A percentile compares a stretch with the other conserved stretches of the same genome.
Evolutionary conservation across 169 alveolate genomes (phyloP).

Genomic region (Plasmodium relictum): DNA sequence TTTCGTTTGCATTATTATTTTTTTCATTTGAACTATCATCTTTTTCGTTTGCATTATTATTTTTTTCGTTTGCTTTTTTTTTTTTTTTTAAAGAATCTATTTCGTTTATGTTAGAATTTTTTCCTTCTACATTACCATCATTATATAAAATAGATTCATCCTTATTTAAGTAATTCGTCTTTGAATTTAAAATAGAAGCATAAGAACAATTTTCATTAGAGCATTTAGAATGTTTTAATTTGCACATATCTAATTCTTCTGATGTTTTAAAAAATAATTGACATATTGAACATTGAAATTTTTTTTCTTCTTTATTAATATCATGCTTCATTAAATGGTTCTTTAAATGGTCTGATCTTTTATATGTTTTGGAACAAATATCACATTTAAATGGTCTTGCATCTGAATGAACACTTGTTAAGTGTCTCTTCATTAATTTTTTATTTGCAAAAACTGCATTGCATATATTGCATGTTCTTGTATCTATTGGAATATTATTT

Average conservation of each 20-base stretch:
- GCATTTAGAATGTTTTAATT: constrained; percentile 15
- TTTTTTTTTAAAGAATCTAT: not conserved
- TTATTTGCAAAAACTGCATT: constrained; percentile 23
- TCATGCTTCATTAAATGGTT: constrained; percentile 28
- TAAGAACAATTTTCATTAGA: not conserved
- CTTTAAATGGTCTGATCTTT: constrained; percentile 71
- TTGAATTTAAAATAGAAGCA: not conserved
- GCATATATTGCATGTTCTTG: constrained; percentile 58
- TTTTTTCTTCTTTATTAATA: constrained; percentile 19
- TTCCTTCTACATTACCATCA: not conserved
- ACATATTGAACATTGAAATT: constrained; percentile 58
- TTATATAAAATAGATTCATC: too few species aligned
- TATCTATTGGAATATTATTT: constrained; percentile 5
- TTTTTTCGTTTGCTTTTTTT: not conserved
- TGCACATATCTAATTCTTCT: constrained; percentile 19
- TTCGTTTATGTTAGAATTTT: not conserved
- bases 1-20: too few species aligned
- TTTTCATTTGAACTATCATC: too few species aligned
- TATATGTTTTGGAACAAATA: constrained; percentile 39
- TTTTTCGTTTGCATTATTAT: not conserved
- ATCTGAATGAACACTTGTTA: constrained; percentile 55
- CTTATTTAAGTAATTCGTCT: not conserved
- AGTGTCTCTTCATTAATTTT: constrained; percentile 57
- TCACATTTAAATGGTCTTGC: constrained; percentile 72
- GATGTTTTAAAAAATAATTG: constrained; percentile 25